Conservation (phyloP, 129 eudicot genomes). For the Daucus carota region DH1_v3.0 NC_030381.2:47823501-47824000, state of each 20-base stretch:
- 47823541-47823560: too few species aligned
- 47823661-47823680: neutral
- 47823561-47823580: conserved; percentile 1
- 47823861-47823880: neutral
- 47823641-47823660: neutral
- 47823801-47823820: neutral
- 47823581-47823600: neutral
- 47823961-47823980: neutral
- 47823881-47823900: conserved; percentile 1
- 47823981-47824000: neutral
- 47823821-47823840: neutral
- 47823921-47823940: neutral
- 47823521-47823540: too few species aligned
- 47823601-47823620: neutral
- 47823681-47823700: neutral
- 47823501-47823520: too few species aligned
- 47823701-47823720: neutral
- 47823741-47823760: too few species aligned
- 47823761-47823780: neutral
- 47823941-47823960: neutral
- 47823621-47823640: neutral
- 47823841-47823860: neutral
- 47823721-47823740: neutral
- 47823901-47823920: neutral
- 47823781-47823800: neutral